Conservation (phyloP, 495 filamentous ascomycete species). For the Lepraria neglecta region DNA sequence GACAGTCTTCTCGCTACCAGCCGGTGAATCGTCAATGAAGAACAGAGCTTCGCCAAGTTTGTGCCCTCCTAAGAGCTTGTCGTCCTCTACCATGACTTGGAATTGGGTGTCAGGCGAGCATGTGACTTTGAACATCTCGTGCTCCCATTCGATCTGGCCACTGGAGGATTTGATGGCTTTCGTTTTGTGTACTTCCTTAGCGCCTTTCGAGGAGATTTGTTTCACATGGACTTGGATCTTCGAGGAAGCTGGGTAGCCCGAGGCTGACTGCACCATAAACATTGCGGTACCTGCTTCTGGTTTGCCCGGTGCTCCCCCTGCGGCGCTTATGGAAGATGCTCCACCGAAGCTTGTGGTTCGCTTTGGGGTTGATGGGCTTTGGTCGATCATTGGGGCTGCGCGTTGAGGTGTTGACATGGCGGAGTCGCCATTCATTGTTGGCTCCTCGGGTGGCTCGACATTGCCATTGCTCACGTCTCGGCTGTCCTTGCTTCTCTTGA, state of each 20-base stretch:
- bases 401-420: constrained; percentile 23
- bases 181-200: constrained; percentile 79
- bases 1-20: constrained; percentile 66
- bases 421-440: constrained; percentile 24
- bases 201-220: constrained; percentile 55
- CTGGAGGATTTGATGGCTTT: constrained; percentile 62
- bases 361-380: constrained; percentile 33
- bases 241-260: constrained; percentile 68
- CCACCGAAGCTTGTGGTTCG: constrained; percentile 63
- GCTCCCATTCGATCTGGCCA: constrained; percentile 58
- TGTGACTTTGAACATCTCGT: constrained; percentile 67
- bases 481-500: constrained; percentile 59
- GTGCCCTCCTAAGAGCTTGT: constrained; percentile 75
- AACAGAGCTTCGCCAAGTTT: constrained; percentile 79
- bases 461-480: constrained; percentile 45
- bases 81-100: constrained; percentile 73
- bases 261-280: constrained; percentile 73
- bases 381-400: constrained; percentile 22
- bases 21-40: constrained; percentile 69
- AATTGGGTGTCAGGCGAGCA: constrained; percentile 83
- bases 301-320: constrained; percentile 42
- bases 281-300: constrained; percentile 65
- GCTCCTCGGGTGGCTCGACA: constrained; percentile 37
- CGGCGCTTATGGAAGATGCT: constrained; percentile 51
- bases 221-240: constrained; percentile 75